These are phyloP conservation scores for Calendula officinalis DNA, from an alignment of 129 eudicot species.

Conservation along the genomic window DNA sequence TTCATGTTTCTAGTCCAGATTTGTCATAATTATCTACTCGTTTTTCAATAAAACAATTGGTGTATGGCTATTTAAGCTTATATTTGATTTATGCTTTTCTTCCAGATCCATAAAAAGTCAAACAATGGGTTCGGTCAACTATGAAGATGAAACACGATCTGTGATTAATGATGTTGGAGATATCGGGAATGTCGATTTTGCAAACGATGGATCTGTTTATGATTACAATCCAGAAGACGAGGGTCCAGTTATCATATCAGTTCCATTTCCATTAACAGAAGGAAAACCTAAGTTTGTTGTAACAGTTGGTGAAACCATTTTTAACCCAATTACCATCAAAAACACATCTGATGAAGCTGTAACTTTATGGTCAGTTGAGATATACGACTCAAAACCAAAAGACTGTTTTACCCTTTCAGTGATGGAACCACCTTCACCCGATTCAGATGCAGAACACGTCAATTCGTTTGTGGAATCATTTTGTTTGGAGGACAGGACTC, in stretches of 20 bases:
- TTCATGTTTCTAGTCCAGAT: too few relatives aligned
- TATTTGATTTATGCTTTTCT: not conserved
- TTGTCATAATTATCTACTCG: too few relatives aligned
- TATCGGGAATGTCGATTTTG: conserved; percentile 76
- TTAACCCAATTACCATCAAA: conserved; percentile 50
- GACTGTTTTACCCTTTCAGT: conserved; percentile 68
- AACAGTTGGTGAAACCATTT: conserved; percentile 51
- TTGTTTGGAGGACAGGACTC: conserved; percentile 65
- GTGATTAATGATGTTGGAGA: conserved; percentile 70
- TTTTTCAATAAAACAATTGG: too few relatives aligned
- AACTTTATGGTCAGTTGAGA: conserved; percentile 57
- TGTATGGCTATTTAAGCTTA: not conserved
- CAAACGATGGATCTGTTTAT: conserved; percentile 42
- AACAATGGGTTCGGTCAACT: conserved; percentile 44
- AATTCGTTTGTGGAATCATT: conserved; percentile 51
- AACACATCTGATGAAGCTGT: conserved; percentile 59
- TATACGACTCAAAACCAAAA: conserved; percentile 82
- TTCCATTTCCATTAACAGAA: conserved; percentile 63
- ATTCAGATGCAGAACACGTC: conserved; percentile 44
- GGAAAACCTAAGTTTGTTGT: conserved; percentile 74
- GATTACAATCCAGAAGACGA: conserved; percentile 51
- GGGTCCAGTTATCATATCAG: conserved; percentile 55
- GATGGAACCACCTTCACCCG: conserved; percentile 75
- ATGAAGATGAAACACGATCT: conserved; percentile 65
- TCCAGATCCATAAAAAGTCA: not conserved